Conservation (phyloP, 345 rosid genomes). For the Cardamine occulta region DNA sequence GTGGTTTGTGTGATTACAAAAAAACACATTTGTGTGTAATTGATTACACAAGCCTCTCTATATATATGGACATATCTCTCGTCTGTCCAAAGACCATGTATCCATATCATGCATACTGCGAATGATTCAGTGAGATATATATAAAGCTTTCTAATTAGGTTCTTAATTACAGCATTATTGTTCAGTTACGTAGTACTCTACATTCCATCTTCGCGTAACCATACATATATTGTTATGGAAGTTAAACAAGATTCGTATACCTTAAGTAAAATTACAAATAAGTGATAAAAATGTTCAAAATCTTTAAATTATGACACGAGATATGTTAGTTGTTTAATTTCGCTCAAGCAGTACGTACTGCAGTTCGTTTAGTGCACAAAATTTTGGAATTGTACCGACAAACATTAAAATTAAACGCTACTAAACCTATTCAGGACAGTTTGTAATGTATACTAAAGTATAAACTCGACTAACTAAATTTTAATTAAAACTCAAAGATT, state of each 20-base stretch:
- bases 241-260: background rate
- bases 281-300: background rate
- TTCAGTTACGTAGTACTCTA: background rate
- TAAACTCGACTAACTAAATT: background rate
- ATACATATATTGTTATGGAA: background rate
- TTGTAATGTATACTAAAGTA: background rate
- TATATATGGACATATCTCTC: conserved; percentile 12
- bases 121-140: background rate
- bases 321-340: background rate
- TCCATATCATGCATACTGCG: conserved; percentile 11
- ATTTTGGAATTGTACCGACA: background rate
- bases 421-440: background rate
- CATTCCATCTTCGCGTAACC: background rate
- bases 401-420: background rate
- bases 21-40: conserved; percentile 1
- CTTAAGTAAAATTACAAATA: background rate
- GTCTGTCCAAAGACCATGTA: conserved; percentile 1
- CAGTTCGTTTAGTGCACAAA: background rate
- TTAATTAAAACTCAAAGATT: background rate
- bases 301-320: background rate
- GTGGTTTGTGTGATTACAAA: conserved; percentile 21
- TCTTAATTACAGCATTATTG: background rate
- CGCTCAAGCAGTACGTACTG: background rate
- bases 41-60: conserved; percentile 2
- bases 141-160: background rate